Conservation (phyloP, 192 early-diverging fungal genomes). For the Backusella mclennaniae region DNA sequence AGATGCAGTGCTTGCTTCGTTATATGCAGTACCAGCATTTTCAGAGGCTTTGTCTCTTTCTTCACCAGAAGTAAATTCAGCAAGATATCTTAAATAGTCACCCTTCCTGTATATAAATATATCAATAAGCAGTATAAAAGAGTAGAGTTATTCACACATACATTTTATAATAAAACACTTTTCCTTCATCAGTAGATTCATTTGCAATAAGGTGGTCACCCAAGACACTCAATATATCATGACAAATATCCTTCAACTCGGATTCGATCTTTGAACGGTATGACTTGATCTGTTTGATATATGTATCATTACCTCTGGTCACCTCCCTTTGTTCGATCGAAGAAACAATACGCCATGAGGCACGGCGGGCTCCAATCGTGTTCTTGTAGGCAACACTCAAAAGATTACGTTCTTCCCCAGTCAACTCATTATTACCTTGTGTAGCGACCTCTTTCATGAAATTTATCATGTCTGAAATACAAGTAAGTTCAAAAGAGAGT, state of each 20-base stretch:
- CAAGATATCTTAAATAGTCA: constrained; percentile 97
- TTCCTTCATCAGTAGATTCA: constrained; percentile 89
- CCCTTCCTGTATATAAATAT: constrained; percentile 66
- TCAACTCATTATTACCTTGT: constrained; percentile 43
- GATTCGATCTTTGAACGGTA: constrained; percentile 91
- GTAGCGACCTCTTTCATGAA: constrained; percentile 41
- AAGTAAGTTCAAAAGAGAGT: neutral
- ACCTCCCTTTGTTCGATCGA: constrained; percentile 99
- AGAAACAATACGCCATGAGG: constrained; percentile 97
- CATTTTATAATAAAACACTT: constrained; percentile 99
- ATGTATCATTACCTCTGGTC: constrained; percentile 85
- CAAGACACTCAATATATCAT: constrained; percentile 87
- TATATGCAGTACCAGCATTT: constrained; percentile 85
- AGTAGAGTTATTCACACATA: constrained; percentile 15
- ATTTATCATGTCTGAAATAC: constrained; percentile 14
- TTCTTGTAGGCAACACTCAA: constrained; percentile 84
- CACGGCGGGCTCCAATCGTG: constrained; percentile 95
- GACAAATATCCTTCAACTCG: constrained; percentile 90
- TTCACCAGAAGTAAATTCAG: constrained; percentile 87
- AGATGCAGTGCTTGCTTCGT: constrained; percentile 86
- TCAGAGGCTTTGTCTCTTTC: constrained; percentile 74
- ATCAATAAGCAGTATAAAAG: neutral
- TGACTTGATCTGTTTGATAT: constrained; percentile 83
- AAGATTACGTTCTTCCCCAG: constrained; percentile 84
- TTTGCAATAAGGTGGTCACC: constrained; percentile 79